Evolutionary conservation across 306 rosid genomes (phyloP).

Genomic region (Cicer judaicum): DNA sequence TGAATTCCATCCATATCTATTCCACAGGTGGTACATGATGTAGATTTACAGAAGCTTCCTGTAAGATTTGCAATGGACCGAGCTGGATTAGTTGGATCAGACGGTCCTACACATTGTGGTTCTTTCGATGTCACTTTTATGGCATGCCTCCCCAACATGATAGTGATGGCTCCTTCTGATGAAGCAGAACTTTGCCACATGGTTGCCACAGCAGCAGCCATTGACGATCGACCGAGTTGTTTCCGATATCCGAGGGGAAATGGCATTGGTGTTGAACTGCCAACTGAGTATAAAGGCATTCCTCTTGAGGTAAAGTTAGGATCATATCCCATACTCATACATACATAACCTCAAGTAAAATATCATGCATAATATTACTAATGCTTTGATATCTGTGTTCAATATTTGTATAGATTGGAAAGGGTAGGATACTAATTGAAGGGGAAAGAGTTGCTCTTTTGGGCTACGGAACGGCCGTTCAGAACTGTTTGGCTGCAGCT

Average conservation of each 20-base stretch:
- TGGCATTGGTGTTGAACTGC: constrained; percentile 78
- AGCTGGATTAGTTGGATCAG: constrained; percentile 97
- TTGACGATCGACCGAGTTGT: constrained; percentile 92
- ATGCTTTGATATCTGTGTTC: constrained; percentile 34
- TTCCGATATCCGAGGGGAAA: constrained; percentile 96
- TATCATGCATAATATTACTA: constrained; percentile 14
- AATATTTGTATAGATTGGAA: constrained; percentile 71
- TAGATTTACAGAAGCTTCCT: constrained; percentile 91
- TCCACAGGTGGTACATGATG: constrained; percentile 93
- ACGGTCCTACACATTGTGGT: constrained; percentile 92
- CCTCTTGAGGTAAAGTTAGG: constrained; percentile 61
- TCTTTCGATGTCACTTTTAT: constrained; percentile 91
- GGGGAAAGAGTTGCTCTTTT: constrained; percentile 96
- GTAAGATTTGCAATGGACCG: constrained; percentile 98
- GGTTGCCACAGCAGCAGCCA: constrained; percentile 97
- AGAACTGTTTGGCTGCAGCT: constrained; percentile 83
- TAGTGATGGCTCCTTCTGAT: constrained; percentile 98
- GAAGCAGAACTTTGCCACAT: constrained; percentile 93
- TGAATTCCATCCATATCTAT: constrained; percentile 31
- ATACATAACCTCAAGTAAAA: background rate
- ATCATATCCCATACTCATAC: constrained; percentile 24
- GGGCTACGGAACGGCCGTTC: constrained; percentile 89
- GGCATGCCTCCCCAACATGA: constrained; percentile 99
- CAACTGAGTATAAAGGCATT: constrained; percentile 80
- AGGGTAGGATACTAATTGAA: constrained; percentile 75